Evolutionary conservation across 495 filamentous ascomycete genomes (phyloP).

Genomic region (Penicillium longicatenatum): DNA sequence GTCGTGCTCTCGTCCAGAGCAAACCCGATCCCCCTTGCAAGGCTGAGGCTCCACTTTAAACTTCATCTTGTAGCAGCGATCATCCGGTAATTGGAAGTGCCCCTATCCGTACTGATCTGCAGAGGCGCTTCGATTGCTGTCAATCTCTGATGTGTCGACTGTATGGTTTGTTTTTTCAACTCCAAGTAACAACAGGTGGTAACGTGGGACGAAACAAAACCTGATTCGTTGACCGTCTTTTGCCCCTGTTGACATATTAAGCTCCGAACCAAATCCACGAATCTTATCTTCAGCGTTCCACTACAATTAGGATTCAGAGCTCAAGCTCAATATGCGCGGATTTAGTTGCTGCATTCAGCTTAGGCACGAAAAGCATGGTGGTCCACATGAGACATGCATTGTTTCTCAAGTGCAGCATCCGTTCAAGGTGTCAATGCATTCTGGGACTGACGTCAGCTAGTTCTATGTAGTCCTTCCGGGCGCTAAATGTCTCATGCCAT

Average conservation of each 20-base stretch:
- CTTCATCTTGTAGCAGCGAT: neutral
- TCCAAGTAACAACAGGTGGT: neutral
- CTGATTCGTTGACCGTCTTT: neutral
- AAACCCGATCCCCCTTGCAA: conserved; percentile 20
- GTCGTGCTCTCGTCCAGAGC: neutral
- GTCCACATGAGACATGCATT: conserved; percentile 20
- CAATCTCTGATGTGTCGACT: neutral
- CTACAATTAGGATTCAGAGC: neutral
- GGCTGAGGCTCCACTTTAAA: conserved; percentile 4
- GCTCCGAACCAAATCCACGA: neutral
- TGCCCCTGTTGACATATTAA: neutral
- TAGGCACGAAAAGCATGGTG: conserved; percentile 7
- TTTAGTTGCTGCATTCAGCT: neutral
- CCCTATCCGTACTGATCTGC: neutral
- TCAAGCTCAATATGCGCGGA: neutral
- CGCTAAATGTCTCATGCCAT: conserved; percentile 13
- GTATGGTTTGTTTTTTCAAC: neutral
- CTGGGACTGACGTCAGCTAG: conserved; percentile 13
- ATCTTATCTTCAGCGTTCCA: no score
- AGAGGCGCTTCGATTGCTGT: neutral
- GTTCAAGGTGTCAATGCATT: conserved; percentile 11
- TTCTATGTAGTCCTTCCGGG: neutral
- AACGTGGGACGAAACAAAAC: neutral
- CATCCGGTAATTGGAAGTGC: neutral
- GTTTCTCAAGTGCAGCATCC: conserved; percentile 11